phyloP scores from a whole-genome alignment of 1,284 basidiomycete genomes.

The Apiotrichum akiyoshidainum region DNA sequence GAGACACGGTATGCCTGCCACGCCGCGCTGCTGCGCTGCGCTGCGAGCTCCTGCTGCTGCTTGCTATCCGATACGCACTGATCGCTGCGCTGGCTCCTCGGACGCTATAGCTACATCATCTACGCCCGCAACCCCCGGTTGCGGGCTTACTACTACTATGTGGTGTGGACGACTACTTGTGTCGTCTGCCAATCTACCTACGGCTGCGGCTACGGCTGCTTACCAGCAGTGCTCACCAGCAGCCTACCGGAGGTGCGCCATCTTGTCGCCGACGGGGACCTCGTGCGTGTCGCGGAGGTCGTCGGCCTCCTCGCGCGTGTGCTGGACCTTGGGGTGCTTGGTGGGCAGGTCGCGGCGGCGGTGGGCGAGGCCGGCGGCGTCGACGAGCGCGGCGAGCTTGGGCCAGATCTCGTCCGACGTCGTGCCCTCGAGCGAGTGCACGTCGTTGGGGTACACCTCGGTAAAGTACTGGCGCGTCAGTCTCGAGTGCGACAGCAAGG shows the following conservation, averaged over 20 bases:
- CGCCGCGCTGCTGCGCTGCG: too few species aligned
- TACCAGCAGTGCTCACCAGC: background rate
- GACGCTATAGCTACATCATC: too few species aligned
- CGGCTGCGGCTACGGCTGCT: too few species aligned
- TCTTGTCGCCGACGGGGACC: conserved; percentile 17
- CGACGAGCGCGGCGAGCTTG: conserved; percentile 43
- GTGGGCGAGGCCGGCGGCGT: conserved; percentile 36
- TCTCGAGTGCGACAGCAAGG: background rate
- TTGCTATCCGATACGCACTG: too few species aligned
- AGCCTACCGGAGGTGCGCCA: conserved; percentile 14
- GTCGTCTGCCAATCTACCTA: too few species aligned
- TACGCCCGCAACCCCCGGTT: too few species aligned
- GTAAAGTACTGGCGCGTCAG: conserved; percentile 60
- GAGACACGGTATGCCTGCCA: too few species aligned
- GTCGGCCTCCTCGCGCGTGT: conserved; percentile 44
- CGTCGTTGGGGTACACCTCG: conserved; percentile 56
- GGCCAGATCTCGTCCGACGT: conserved; percentile 73
- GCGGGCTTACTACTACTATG: too few species aligned
- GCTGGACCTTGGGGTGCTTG: conserved; percentile 25
- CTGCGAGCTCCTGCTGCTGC: too few species aligned
- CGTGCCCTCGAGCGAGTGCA: conserved; percentile 73
- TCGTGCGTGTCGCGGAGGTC: conserved; percentile 43
- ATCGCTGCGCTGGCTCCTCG: too few species aligned
- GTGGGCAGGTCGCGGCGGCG: conserved; percentile 15
- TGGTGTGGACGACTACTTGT: too few species aligned